Percentiles rank a stretch among this genome's conserved stretches.
Evolutionary conservation across 805 yeast species (phyloP).

Genomic region (Cyberlindnera amylophila): DNA sequence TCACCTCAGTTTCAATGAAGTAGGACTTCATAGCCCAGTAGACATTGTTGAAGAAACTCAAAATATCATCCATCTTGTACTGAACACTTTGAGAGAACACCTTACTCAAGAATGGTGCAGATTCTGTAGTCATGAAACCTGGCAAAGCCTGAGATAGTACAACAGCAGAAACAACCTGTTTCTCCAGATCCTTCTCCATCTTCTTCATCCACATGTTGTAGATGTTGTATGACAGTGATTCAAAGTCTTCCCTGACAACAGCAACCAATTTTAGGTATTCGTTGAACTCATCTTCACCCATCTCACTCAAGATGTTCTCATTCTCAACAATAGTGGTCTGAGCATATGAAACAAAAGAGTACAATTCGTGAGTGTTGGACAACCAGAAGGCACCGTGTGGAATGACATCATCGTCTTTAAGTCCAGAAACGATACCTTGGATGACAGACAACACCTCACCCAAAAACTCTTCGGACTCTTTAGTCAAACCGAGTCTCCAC

Average conservation of each 20-base stretch:
- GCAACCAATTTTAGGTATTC: constrained; percentile 87
- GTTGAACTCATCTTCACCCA: constrained; percentile 86
- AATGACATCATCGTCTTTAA: constrained; percentile 82
- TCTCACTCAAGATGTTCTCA: constrained; percentile 71
- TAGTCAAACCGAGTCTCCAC: constrained; percentile 96
- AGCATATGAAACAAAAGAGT: constrained; percentile 91
- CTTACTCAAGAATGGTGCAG: constrained; percentile 74
- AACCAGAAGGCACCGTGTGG: constrained; percentile 97
- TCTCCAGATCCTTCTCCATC: constrained; percentile 84
- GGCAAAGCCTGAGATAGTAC: constrained; percentile 93
- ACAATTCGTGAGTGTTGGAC: constrained; percentile 91
- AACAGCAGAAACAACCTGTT: constrained; percentile 92
- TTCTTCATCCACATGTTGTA: constrained; percentile 97
- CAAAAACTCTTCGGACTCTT: constrained; percentile 84
- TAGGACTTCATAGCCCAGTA: constrained; percentile 92
- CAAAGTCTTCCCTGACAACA: constrained; percentile 91
- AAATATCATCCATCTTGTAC: constrained; percentile 91
- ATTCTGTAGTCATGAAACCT: constrained; percentile 88
- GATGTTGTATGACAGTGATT: constrained; percentile 86
- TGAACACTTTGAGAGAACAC: constrained; percentile 69
- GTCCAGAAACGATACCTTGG: constrained; percentile 74
- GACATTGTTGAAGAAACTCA: constrained; percentile 83
- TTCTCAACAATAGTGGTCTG: constrained; percentile 87
- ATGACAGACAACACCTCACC: constrained; percentile 86
- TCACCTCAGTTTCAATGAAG: constrained; percentile 79